phyloP scores from a whole-genome alignment of 495 filamentous ascomycete genomes.

The Neurospora sp. region DNA sequence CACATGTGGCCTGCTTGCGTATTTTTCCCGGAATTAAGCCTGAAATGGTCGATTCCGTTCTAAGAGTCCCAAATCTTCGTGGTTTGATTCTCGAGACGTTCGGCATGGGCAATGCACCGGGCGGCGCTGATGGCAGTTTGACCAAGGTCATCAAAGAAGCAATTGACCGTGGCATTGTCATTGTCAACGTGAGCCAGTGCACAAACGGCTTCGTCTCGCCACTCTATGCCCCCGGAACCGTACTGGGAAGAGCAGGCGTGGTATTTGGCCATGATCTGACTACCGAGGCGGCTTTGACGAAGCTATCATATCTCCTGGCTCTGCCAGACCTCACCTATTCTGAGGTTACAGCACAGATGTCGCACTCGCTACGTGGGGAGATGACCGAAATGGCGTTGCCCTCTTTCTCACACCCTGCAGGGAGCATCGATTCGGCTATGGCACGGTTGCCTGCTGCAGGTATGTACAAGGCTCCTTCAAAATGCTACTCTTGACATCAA shows the following conservation, averaged over 20 bases:
- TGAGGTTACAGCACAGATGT: conserved; percentile 63
- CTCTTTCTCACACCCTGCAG: conserved; percentile 63
- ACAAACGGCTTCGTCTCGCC: conserved; percentile 78
- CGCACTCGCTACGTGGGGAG: conserved; percentile 69
- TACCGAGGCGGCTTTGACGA: conserved; percentile 86
- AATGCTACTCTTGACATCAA: conserved; percentile 23
- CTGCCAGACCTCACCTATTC: conserved; percentile 47
- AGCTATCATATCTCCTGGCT: conserved; percentile 81
- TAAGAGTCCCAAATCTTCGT: conserved; percentile 64
- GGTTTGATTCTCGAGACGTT: conserved; percentile 92
- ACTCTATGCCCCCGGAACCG: conserved; percentile 84
- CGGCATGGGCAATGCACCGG: conserved; percentile 87
- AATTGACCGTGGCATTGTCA: conserved; percentile 69
- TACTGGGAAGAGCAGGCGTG: conserved; percentile 76
- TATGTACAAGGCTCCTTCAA: conserved; percentile 4
- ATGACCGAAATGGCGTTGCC: conserved; percentile 60
- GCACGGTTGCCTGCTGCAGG: conserved; percentile 23
- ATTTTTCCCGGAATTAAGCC: conserved; percentile 95
- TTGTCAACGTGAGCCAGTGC: conserved; percentile 94
- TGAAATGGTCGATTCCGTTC: conserved; percentile 85
- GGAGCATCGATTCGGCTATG: conserved; percentile 22
- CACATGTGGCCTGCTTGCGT: conserved; percentile 82
- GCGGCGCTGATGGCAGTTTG: conserved; percentile 70
- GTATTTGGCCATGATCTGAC: conserved; percentile 92
- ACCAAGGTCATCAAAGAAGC: conserved; percentile 71